Conservation (phyloP, 805 yeast species). For the Cyberlindnera xishuangbannaensis region DNA sequence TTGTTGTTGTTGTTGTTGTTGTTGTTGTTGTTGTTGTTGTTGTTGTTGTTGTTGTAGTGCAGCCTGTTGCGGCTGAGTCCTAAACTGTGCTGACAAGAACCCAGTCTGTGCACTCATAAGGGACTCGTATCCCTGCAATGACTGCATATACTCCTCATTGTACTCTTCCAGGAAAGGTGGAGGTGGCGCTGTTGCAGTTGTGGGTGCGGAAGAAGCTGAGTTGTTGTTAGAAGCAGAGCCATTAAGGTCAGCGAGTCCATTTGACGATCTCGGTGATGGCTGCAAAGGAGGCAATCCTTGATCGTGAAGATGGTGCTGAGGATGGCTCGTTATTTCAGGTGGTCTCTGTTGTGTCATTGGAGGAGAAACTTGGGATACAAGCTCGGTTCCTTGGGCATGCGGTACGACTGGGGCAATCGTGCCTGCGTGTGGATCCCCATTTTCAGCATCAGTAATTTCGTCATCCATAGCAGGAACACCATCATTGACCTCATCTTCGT, state of each 20-base stretch:
- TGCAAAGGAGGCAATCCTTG: background rate
- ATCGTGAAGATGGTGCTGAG: background rate
- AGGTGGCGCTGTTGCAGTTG: background rate
- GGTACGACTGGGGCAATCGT: background rate
- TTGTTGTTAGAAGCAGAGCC: background rate
- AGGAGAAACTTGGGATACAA: background rate
- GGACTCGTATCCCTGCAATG: conserved; percentile 10
- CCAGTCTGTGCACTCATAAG: conserved; percentile 5
- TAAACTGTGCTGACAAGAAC: conserved; percentile 5
- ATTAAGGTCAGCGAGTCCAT: background rate
- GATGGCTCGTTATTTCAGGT: too few relatives aligned
- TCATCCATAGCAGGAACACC: too few relatives aligned
- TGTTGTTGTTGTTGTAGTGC: conserved; percentile 2
- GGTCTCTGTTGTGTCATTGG: background rate
- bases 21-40: background rate
- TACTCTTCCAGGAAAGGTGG: conserved; percentile 7
- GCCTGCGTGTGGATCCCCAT: too few relatives aligned
- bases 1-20: too few relatives aligned
- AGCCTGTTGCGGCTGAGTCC: conserved; percentile 1
- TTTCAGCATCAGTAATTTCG: background rate
- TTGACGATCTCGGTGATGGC: background rate
- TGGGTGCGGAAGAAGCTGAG: background rate
- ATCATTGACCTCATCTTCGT: too few relatives aligned
- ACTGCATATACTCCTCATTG: conserved; percentile 10
- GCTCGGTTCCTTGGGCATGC: too few relatives aligned